phyloP scores from a whole-genome alignment of 768 basidiomycete species.

The Boletus rubropictus region DNA sequence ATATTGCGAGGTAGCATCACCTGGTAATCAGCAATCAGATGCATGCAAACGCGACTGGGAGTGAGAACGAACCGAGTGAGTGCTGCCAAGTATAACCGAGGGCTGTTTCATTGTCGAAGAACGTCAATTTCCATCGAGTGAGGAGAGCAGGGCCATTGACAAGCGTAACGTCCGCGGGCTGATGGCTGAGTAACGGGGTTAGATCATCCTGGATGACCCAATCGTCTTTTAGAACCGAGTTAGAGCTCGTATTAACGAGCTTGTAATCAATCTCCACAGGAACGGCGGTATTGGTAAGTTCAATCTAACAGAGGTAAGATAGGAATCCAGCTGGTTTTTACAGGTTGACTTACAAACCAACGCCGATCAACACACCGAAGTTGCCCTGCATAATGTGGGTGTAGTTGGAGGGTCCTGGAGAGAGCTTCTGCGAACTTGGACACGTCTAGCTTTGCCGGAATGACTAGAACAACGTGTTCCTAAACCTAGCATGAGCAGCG shows the following conservation, averaged over 20 bases:
- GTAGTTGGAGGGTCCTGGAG: conserved; percentile 10
- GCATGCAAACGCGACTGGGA: neutral
- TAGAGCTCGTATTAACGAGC: neutral
- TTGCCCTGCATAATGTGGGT: conserved; percentile 12
- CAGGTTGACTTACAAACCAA: conserved; percentile 11
- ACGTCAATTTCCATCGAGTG: conserved; percentile 20
- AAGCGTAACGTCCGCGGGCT: neutral
- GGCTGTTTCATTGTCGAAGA: conserved; percentile 16
- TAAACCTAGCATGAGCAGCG: neutral
- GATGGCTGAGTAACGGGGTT: conserved; percentile 4
- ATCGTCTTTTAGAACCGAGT: conserved; percentile 5
- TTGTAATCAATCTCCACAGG: conserved; percentile 9
- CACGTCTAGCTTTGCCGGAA: conserved; percentile 4
- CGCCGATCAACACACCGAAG: conserved; percentile 1
- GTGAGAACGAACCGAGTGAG: conserved; percentile 19
- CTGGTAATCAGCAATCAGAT: conserved; percentile 6
- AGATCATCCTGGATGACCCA: conserved; percentile 15
- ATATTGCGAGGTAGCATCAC: conserved; percentile 21
- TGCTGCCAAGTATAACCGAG: conserved; percentile 29
- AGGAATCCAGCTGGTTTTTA: neutral
- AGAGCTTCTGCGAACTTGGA: conserved; percentile 6
- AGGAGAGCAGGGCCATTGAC: conserved; percentile 6
- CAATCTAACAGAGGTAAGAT: conserved; percentile 5
- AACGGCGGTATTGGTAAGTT: conserved; percentile 10
- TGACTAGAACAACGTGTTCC: conserved; percentile 3